Evolutionary conservation across 1,284 basidiomycete genomes (phyloP), one percentile per base, ranked within the genome.

Genomic region (Rhodotorula sp.): DNA sequence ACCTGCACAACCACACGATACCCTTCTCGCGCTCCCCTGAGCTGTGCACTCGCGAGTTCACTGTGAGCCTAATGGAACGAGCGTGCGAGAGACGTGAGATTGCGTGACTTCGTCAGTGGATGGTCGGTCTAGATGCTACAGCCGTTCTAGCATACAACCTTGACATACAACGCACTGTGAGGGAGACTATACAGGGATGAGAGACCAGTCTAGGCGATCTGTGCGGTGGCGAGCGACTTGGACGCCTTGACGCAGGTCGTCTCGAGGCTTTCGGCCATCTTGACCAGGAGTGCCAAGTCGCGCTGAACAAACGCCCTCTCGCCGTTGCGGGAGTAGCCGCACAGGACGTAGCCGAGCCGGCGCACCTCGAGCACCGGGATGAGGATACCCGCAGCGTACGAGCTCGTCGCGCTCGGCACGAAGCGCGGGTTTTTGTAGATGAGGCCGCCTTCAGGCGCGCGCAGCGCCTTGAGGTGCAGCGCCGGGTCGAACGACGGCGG

Each of bases 401-500:
- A 62, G 42, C 69, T 66, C 16, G 62, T 17, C 3, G 59, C 56
- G 16, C 42, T 23, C 13, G 67, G 27, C 17, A 45, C 48, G 64
- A 41, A 69, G 41, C 70, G 70, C 19, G 78, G 74, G 46, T 78
- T 78, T 67, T 75, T 71, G 71, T 79, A 80, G 25, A 79, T 66
- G 27, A 78, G 64, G 1, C 79, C 79, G 34, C 78, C 78, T 58
- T 79, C 78, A 12, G 78, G 73, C 16, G 76, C 67, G 44, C 74
- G 68, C 7, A 80, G 67, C 1, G 77, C 78, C 50, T 77, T 75
- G 45, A 79, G 65, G 52, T 80, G 79, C 44, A 80, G 67, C 5
- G 71, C 72, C 16, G 77, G 73, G 64, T 79, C 79, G 67, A 79
- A 79, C 8, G 74, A 66, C 16, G 77, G 79, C 13, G 71, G 61